These are phyloP conservation scores for Hysterangium stoloniferum DNA, from an alignment of 768 basidiomycete species.

Conservation along the genomic window DNA sequence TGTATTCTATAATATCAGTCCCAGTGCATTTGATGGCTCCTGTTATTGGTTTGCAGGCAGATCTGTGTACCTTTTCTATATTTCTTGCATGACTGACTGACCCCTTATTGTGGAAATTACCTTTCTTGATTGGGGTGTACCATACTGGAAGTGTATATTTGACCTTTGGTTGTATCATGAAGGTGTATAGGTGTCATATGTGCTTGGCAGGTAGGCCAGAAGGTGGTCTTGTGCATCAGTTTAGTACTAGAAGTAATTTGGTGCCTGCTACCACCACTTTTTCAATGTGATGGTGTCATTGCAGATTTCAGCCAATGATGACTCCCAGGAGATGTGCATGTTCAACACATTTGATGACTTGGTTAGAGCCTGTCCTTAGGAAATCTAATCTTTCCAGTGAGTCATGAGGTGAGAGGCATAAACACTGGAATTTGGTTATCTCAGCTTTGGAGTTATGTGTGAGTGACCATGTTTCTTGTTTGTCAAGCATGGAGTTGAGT, in stretches of 20 bases:
- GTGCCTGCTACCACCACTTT: background rate
- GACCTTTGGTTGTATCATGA: slow-evolving; percentile 17
- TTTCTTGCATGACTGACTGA: background rate
- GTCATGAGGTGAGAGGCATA: background rate
- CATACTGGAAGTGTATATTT: slow-evolving; percentile 19
- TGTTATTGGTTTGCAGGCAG: slow-evolving; percentile 14
- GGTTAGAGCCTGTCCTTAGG: background rate
- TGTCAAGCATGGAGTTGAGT: slow-evolving; percentile 23
- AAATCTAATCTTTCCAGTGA: background rate
- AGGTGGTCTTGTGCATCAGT: background rate
- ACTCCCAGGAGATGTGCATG: background rate
- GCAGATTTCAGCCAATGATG: background rate
- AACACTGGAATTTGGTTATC: slow-evolving; percentile 21
- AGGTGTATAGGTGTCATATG: slow-evolving; percentile 13
- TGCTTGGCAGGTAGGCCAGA: slow-evolving; percentile 6
- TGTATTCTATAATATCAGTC: slow-evolving; percentile 12
- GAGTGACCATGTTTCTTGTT: slow-evolving; percentile 21
- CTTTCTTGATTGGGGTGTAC: background rate
- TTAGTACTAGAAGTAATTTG: background rate
- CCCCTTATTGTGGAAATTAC: background rate
- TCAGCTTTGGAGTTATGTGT: slow-evolving; percentile 27
- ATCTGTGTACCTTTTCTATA: slow-evolving; percentile 14
- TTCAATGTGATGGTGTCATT: background rate
- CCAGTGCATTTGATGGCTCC: slow-evolving; percentile 13
- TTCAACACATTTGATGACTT: background rate